Evolutionary conservation across 192 early-diverging fungal species (phyloP).

Genomic region (Backusella tuberculispora): DNA sequence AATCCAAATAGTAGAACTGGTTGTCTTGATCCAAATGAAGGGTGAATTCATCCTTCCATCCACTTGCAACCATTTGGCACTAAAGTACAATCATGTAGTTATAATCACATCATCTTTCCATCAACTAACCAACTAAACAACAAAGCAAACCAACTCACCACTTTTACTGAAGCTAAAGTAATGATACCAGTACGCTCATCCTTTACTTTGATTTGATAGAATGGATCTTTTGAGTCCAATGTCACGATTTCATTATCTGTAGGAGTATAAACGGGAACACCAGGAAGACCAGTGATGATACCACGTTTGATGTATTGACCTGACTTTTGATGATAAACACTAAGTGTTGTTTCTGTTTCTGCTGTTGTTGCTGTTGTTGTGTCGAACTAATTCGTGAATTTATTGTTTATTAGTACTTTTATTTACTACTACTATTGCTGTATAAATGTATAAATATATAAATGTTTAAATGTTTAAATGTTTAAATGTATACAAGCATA

Average conservation of each 20-base stretch:
- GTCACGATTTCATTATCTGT: conserved; percentile 16
- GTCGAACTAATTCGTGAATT: not conserved
- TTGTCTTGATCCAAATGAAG: conserved; percentile 31
- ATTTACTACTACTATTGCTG: no score
- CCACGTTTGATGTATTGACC: conserved; percentile 40
- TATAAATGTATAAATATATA: no score
- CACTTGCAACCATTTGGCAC: conserved; percentile 36
- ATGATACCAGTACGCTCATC: conserved; percentile 25
- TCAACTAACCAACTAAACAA: not conserved
- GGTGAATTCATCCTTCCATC: conserved; percentile 29
- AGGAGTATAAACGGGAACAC: conserved; percentile 28
- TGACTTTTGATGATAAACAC: conserved; percentile 25
- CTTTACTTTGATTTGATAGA: conserved; percentile 38
- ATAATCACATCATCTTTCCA: not conserved
- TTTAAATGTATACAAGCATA: no score
- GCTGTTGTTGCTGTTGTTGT: not conserved
- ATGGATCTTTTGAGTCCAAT: not conserved
- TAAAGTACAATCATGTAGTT: not conserved
- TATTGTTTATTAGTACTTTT: not conserved
- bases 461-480: no score
- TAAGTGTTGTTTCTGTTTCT: not conserved
- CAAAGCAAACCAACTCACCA: conserved; percentile 15
- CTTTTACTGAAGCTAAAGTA: conserved; percentile 2
- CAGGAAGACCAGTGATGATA: conserved; percentile 24
- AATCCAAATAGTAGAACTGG: conserved; percentile 33